Base-by-base conservation (phyloP, 805 yeast species). In the Yarrowia divulgata region DNA sequence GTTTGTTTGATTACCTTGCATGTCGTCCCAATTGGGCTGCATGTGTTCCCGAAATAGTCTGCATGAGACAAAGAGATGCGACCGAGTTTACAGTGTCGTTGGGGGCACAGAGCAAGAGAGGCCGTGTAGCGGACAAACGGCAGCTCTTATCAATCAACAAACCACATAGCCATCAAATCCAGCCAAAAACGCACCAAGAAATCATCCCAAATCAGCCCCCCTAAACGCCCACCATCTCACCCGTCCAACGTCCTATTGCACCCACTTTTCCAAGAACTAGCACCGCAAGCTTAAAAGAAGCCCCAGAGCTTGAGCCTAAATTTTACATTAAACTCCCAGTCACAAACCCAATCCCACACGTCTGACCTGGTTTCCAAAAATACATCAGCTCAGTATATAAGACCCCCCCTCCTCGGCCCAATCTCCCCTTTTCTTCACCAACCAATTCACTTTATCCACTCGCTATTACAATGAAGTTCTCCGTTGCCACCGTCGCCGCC, bases 401-500 rank as follows among this genome's bases (percentile, higher is more conserved):
- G 63, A n/a, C 48, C 63, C 63, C 39, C 48, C 48, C 29, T 23
- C 7, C 35, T 18, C 48, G 8, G 3, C 8, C 16, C 34, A 4
- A 8, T 40, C 18, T 40, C 18, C 9, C 29, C 29, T 23, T 19
- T 23, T 40, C 14, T 12, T 16, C 29, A 40, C 48, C 48, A 40
- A 57, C 63, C 23, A 40, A 54, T 54, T 57, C 63, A 57, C 63
- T 40, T 63, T 34, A 29, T 37, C 55, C 70, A 37, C 66, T 69
- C 70, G 57, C 64, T 71, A 45, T 12, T 62, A 68, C 58, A 67
- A 71, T 62, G 72, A 72, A 73, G 73, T 58, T 71, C 70, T 46
- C 73, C 62, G 66, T 71, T 57, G 54, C 71, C 67, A 35, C 71
- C 69, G 52, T 68, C 66, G 73, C 73, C 35, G 67, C 70, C 40